These are phyloP conservation scores for Tubosaeta sp. DNA, from an alignment of 768 basidiomycete species.

Conservation along the genomic window DNA sequence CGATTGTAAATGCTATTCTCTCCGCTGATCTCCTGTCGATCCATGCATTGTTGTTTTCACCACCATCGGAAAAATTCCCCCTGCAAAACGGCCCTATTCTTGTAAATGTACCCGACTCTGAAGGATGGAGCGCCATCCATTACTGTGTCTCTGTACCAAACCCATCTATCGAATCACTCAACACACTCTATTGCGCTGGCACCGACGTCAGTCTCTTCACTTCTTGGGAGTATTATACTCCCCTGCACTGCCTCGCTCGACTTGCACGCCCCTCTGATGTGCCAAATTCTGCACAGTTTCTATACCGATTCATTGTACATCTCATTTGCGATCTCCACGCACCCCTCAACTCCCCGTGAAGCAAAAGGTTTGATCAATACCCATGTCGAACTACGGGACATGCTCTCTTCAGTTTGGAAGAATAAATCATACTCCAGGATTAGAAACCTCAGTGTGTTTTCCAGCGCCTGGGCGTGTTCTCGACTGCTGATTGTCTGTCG, in stretches of 20 bases:
- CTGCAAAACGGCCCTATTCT: constrained; percentile 40
- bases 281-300: constrained; percentile 32
- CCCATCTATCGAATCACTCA: constrained; percentile 60
- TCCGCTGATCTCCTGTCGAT: constrained; percentile 47
- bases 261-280: constrained; percentile 31
- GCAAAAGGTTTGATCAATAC: not conserved
- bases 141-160: constrained; percentile 53
- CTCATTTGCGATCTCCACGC: constrained; percentile 66
- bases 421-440: not conserved
- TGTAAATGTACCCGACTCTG: constrained; percentile 62
- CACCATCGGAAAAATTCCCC: constrained; percentile 42
- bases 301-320: constrained; percentile 62
- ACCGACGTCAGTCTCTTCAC: constrained; percentile 73
- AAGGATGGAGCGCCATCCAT: constrained; percentile 73
- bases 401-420: not conserved
- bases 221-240: constrained; percentile 55
- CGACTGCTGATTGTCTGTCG: not conserved
- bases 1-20: constrained; percentile 51
- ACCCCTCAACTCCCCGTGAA: no score
- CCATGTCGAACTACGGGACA: not conserved
- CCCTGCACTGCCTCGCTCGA: constrained; percentile 62
- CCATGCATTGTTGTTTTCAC: constrained; percentile 52
- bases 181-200: constrained; percentile 70
- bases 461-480: not conserved
- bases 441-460: not conserved